phyloP scores from a whole-genome alignment of 257 asterid genomes.

The Penstemon barbatus region DNA sequence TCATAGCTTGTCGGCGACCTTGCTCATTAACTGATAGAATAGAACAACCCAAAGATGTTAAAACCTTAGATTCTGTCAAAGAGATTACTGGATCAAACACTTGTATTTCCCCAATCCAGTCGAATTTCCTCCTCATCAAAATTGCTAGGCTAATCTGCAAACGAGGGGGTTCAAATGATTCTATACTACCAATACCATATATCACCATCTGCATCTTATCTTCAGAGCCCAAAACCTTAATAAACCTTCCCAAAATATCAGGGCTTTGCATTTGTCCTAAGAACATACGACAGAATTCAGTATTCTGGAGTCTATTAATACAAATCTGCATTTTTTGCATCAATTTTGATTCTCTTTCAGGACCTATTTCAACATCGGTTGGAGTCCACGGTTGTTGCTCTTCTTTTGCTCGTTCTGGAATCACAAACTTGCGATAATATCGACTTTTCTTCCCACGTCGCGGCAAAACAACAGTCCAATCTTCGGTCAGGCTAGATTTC shows the following conservation, averaged over 20 bases:
- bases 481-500: constrained; percentile 42
- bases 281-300: constrained; percentile 49
- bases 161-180: constrained; percentile 65
- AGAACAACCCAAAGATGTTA: constrained; percentile 68
- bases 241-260: constrained; percentile 41
- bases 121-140: constrained; percentile 65
- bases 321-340: constrained; percentile 57
- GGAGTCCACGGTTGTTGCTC: constrained; percentile 60
- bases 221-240: constrained; percentile 52
- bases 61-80: constrained; percentile 59
- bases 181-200: constrained; percentile 94
- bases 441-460: constrained; percentile 59
- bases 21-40: constrained; percentile 79
- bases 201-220: constrained; percentile 69
- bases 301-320: constrained; percentile 48
- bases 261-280: constrained; percentile 48
- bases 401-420: constrained; percentile 37
- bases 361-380: constrained; percentile 43
- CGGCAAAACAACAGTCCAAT: constrained; percentile 74
- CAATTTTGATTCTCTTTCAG: constrained; percentile 57
- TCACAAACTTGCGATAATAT: constrained; percentile 24
- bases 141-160: constrained; percentile 76
- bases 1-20: constrained; percentile 54
- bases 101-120: constrained; percentile 76
- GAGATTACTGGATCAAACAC: constrained; percentile 86